Evolutionary conservation across 2,329 filamentous ascomycete genomes (phyloP).

Genomic region (Ophiostoma piceae): DNA sequence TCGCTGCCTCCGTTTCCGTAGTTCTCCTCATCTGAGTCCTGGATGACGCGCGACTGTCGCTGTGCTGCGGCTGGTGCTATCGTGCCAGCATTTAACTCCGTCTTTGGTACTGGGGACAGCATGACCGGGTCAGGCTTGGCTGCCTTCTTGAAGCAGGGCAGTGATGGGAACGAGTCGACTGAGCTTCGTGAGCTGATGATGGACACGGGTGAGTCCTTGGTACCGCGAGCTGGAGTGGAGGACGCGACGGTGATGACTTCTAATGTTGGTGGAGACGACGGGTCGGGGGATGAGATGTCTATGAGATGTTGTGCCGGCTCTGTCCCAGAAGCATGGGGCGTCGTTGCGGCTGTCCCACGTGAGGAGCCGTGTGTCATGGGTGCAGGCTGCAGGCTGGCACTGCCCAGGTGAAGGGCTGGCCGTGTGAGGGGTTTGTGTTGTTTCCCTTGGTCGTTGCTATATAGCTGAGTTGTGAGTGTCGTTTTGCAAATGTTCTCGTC

Average conservation of each 20-base stretch:
- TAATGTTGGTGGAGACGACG: background rate
- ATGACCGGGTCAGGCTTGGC: background rate
- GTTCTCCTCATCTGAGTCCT: conserved; percentile 23
- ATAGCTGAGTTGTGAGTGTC: background rate
- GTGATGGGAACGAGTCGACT: conserved; percentile 21
- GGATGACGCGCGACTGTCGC: conserved; percentile 13
- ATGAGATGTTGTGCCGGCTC: background rate
- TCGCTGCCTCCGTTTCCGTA: conserved; percentile 11
- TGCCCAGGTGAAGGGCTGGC: background rate
- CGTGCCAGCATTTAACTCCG: background rate
- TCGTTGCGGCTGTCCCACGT: background rate
- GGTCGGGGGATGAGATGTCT: background rate
- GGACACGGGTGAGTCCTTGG: conserved; percentile 6
- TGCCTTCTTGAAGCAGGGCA: background rate
- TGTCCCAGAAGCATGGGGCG: background rate
- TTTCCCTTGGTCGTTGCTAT: background rate
- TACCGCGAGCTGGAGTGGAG: background rate
- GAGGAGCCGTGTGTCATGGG: background rate
- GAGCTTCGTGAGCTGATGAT: conserved; percentile 15
- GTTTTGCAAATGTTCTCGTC: background rate
- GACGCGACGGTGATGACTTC: background rate
- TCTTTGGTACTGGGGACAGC: background rate
- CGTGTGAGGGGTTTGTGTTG: background rate
- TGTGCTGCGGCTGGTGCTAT: background rate
- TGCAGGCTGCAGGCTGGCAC: background rate